Evolutionary conservation across 73 alveolate species (phyloP).

Genomic region (Tetrahymena borealis): DNA sequence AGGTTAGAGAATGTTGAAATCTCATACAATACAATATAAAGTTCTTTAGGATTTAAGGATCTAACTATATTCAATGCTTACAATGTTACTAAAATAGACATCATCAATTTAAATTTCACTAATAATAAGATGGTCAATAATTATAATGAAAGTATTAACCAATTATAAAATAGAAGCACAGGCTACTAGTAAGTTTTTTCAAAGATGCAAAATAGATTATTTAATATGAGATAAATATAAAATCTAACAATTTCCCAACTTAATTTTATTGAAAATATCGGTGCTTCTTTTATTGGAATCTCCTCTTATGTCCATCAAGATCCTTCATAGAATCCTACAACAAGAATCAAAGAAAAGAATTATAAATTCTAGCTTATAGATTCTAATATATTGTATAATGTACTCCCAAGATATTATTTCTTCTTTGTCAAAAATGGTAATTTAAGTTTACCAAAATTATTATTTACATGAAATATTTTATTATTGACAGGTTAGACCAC

Average conservation of each 20-base stretch:
- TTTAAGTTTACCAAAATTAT: background rate
- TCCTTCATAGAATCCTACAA: background rate
- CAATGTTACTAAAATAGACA: background rate
- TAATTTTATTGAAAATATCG: background rate
- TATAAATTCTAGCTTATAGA: background rate
- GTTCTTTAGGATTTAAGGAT: background rate
- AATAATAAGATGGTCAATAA: background rate
- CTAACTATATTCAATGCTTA: background rate
- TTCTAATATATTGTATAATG: background rate
- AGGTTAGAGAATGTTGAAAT: background rate
- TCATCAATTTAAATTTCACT: background rate
- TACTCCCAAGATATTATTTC: background rate
- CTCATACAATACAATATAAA: background rate
- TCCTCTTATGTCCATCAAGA: background rate
- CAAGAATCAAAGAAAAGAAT: background rate
- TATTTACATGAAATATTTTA: background rate
- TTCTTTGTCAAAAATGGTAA: background rate
- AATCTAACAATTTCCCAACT: background rate
- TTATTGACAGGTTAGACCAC: background rate
- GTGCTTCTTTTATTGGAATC: background rate
- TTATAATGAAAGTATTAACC: background rate
- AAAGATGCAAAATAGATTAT: background rate
- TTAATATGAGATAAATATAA: background rate
- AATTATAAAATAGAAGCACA: background rate
- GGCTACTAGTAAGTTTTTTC: background rate